Conservation (phyloP, 2,329 filamentous ascomycete species). For the Apiospora arundinis region DNA sequence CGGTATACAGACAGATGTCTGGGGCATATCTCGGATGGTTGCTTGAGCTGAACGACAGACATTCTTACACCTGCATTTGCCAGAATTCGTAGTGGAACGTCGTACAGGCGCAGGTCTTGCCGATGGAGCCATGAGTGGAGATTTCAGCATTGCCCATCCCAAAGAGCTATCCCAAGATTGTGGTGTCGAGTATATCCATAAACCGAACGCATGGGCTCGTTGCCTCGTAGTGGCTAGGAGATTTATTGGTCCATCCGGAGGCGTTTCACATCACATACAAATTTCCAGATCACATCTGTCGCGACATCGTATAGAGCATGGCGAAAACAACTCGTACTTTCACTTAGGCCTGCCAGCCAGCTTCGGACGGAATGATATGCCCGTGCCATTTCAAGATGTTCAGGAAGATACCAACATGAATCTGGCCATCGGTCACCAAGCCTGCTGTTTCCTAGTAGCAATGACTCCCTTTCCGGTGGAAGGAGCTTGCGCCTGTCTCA, state of each 20-base stretch:
- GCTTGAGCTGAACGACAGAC: not conserved
- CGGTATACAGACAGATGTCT: not conserved
- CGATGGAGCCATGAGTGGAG: not conserved
- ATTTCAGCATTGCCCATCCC: not conserved
- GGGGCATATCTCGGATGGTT: not conserved
- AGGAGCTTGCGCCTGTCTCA: not conserved
- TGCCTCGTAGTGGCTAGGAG: not conserved
- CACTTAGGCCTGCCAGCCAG: not conserved
- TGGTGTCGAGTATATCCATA: not conserved
- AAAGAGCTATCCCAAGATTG: not conserved
- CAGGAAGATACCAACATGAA: not conserved
- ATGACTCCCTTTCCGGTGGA: not conserved
- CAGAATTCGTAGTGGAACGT: conserved; percentile 3
- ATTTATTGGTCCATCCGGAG: not conserved
- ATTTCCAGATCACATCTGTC: not conserved
- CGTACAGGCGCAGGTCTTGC: not conserved
- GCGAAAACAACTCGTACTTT: not conserved
- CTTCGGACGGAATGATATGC: not conserved
- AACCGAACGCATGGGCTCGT: not conserved
- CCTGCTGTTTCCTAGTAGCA: not conserved
- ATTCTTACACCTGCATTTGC: not conserved
- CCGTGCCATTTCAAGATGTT: not conserved
- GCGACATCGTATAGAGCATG: not conserved
- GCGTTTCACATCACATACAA: not conserved
- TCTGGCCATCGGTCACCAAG: not conserved